Percentiles rank a stretch among this genome's conserved stretches.
Conservation (phyloP, 192 early-diverging fungal genomes). For the Spizellomyces sp. region DNA sequence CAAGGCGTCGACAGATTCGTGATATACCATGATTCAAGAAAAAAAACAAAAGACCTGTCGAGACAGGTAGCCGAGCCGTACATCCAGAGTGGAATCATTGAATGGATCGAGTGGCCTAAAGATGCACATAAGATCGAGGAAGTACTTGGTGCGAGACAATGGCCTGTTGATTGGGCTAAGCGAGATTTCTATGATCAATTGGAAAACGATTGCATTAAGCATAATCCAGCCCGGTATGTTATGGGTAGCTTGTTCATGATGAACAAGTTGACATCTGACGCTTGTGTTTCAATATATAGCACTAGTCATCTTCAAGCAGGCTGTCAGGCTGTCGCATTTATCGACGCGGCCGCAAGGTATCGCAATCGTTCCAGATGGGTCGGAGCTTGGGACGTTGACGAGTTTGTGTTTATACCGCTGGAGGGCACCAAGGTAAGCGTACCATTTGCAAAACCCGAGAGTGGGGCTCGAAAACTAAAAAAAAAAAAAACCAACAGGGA, state of each 20-base stretch:
- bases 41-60: neutral
- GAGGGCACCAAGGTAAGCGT: too few relatives aligned
- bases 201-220: constrained; percentile 7
- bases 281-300: too few relatives aligned
- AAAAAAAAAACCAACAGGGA: neutral
- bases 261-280: neutral
- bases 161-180: neutral
- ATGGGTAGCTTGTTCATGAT: constrained; percentile 1
- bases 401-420: too few relatives aligned
- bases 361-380: too few relatives aligned
- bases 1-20: constrained; percentile 17
- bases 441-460: too few relatives aligned
- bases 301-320: too few relatives aligned
- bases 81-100: constrained; percentile 7
- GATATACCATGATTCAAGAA: constrained; percentile 18
- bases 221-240: constrained; percentile 4
- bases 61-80: constrained; percentile 6
- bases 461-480: too few relatives aligned
- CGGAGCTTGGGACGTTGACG: too few relatives aligned
- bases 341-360: too few relatives aligned
- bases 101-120: constrained; percentile 13
- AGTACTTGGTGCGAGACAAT: constrained; percentile 5
- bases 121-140: constrained; percentile 1
- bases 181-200: constrained; percentile 6
- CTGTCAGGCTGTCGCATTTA: too few relatives aligned